A percentile compares a stretch with the other conserved stretches of the same genome.
Evolutionary conservation across 495 filamentous ascomycete genomes (phyloP).

Genomic region (Neurospora sp.): DNA sequence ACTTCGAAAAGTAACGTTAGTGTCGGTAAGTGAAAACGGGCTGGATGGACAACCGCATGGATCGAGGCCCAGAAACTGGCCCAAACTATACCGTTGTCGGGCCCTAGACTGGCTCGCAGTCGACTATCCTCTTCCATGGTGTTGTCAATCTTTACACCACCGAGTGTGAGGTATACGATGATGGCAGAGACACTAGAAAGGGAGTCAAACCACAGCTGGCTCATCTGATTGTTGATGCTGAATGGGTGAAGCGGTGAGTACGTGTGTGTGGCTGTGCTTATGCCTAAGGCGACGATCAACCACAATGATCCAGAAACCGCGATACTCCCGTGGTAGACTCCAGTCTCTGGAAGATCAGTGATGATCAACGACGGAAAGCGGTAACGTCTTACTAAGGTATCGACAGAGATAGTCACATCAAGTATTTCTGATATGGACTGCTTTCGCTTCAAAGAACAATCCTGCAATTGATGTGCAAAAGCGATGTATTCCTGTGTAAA

Average conservation of each 20-base stretch:
- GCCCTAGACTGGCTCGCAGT: not conserved
- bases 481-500: too few species aligned
- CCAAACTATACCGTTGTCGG: not conserved
- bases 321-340: not conserved
- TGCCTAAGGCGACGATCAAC: not conserved
- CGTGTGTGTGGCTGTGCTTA: not conserved
- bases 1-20: not conserved
- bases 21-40: not conserved
- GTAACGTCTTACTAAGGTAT: not conserved
- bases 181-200: not conserved
- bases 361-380: not conserved
- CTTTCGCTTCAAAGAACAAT: too few species aligned
- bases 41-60: not conserved
- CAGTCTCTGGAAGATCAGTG: not conserved
- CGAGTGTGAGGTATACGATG: not conserved
- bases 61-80: not conserved
- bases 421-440: too few species aligned
- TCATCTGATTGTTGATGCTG: not conserved
- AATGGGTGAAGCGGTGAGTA: not conserved
- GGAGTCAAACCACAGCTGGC: not conserved
- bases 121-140: not conserved
- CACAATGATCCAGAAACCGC: not conserved
- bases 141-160: not conserved
- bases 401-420: not conserved
- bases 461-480: too few species aligned